Base-by-base conservation (phyloP, 768 basidiomycete genomes). In the Boletus reticulatus region DNA sequence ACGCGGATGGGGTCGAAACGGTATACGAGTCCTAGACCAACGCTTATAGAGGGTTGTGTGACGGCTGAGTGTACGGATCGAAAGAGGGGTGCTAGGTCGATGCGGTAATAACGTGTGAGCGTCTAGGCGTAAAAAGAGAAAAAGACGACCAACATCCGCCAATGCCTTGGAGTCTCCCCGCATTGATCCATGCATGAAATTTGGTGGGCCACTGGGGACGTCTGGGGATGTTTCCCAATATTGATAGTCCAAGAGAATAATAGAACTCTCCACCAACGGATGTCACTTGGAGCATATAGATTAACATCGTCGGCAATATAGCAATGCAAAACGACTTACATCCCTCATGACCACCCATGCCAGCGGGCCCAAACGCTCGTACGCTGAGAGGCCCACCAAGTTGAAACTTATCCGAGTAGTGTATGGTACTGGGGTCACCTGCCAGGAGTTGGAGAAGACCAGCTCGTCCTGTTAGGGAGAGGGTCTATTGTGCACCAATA, bases 351-450 rank as follows among this genome's bases (percentile, higher is more conserved):
- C 89, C 87, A 6, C 94, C 94, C 74, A 97, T 76, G 4, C 85
- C 77, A 64, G 90, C 92, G 7, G 78, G 76, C 43, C 80, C 80
- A 73, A 96, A 95, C 48, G 84, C 82, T 6, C 97, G 78, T 0
- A 98, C 78, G 50, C 85, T 92, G 8, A 87, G 82, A 0, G 97
- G 94, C 0, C 97, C 97, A 24, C 97, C 97, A 0, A 98, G 80
- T 60, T 96, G 94, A 70, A 94, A 94, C 6, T 94, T 84, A 72
- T 99, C 97, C 2, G 85, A 79, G 63, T 92, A 88, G 22, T 84
- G 79, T 12, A 60, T 10, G 6, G 57, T 60, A 8, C 50, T 52
- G 11, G 81, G 78, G 13, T 76, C 71, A 12, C 76, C 72, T 12
- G 75, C 73, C 8, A 96, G 69, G 45, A 85, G 82, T 66, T 83